These are phyloP conservation scores for Berberis thunbergii DNA, from an alignment of 164 flowering plant species.

Conservation along the genomic window DNA sequence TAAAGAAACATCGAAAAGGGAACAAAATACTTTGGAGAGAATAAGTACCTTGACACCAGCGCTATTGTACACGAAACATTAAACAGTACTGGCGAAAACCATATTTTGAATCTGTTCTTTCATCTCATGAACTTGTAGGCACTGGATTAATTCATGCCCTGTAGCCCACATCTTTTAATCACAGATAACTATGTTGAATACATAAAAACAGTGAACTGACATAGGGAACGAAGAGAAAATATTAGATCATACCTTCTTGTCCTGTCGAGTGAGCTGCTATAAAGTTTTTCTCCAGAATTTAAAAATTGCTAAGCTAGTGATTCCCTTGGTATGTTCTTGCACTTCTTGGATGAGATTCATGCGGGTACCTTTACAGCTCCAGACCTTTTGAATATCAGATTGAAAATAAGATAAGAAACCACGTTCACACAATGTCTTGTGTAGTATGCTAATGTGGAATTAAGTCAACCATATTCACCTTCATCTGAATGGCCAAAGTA, in stretches of 20 bases:
- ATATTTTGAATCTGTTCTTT: conserved; percentile 63
- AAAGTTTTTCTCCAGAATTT: conserved; percentile 47
- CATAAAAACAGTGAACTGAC: not conserved
- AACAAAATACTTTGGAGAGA: not conserved
- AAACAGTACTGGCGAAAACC: conserved; percentile 47
- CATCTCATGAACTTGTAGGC: conserved; percentile 58
- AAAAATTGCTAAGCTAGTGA: conserved; percentile 53
- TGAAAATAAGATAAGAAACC: not conserved
- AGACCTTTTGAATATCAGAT: conserved; percentile 34
- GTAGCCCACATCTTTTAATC: conserved; percentile 57
- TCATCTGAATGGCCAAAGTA: conserved; percentile 82
- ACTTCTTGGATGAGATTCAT: conserved; percentile 55
- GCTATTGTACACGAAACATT: conserved; percentile 73
- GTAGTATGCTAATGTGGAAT: too few relatives aligned
- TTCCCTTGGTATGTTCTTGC: conserved; percentile 64
- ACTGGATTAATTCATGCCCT: conserved; percentile 35
- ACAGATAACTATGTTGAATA: conserved; percentile 3
- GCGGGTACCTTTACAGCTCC: conserved; percentile 47
- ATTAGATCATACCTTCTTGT: conserved; percentile 36
- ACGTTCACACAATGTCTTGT: too few relatives aligned
- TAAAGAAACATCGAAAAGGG: too few relatives aligned
- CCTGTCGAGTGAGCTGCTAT: conserved; percentile 73
- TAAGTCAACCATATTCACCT: conserved; percentile 27
- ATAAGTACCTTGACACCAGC: conserved; percentile 62
- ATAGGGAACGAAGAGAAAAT: not conserved